These are phyloP conservation scores for Gastroboletus turbinatus DNA, from an alignment of 1,284 basidiomycete genomes.

Conservation along the genomic window DNA sequence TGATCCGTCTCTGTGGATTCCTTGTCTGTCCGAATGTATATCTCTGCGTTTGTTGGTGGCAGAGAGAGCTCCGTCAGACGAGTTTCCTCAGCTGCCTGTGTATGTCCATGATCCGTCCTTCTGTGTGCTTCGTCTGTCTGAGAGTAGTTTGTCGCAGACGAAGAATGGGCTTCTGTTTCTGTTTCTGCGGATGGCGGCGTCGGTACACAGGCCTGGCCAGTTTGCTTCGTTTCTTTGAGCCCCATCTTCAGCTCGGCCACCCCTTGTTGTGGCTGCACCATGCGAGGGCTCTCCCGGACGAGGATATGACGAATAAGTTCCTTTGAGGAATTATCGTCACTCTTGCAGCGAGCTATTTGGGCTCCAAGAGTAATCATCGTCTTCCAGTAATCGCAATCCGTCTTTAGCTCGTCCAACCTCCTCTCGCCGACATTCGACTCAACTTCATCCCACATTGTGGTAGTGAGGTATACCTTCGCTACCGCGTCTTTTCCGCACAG, in stretches of 20 bases:
- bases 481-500: slow-evolving; percentile 1
- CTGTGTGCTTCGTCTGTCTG: neutral
- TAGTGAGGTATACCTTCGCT: slow-evolving; percentile 10
- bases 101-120: too few species aligned
- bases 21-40: neutral
- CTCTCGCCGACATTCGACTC: neutral
- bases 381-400: slow-evolving; percentile 13
- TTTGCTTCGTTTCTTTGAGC: too few species aligned
- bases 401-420: slow-evolving; percentile 8
- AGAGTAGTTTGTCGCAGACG: neutral
- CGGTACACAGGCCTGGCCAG: too few species aligned
- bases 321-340: slow-evolving; percentile 6
- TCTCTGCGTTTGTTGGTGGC: neutral
- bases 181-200: too few species aligned
- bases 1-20: neutral
- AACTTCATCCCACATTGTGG: slow-evolving; percentile 24
- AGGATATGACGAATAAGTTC: slow-evolving; percentile 9
- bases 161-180: neutral
- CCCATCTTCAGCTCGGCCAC: too few species aligned
- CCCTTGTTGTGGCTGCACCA: too few species aligned
- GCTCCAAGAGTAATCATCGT: slow-evolving; percentile 8
- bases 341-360: too few species aligned
- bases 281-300: neutral
- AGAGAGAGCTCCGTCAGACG: too few species aligned
- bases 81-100: too few species aligned